phyloP scores from a whole-genome alignment of 345 rosid species.

The Combretum micranthum region DNA sequence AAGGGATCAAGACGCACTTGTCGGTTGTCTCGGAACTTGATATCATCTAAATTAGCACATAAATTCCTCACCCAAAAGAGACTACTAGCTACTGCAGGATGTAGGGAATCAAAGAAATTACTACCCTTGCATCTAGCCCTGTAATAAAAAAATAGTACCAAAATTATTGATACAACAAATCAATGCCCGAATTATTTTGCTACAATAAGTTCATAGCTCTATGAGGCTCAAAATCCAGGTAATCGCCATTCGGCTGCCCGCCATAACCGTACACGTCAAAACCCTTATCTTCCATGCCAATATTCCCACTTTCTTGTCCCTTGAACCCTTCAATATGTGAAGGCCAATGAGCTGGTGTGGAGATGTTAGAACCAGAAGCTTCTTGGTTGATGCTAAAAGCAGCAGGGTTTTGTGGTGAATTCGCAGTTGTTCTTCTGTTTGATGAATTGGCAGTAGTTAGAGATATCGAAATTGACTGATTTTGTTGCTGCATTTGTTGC shows the following conservation, averaged over 20 bases:
- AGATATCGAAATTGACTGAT: slow-evolving; percentile 52
- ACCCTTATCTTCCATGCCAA: slow-evolving; percentile 36
- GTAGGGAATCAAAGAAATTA: too few species aligned
- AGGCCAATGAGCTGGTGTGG: slow-evolving; percentile 54
- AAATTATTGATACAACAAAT: background rate
- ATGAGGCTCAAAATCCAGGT: slow-evolving; percentile 41
- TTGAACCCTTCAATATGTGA: slow-evolving; percentile 56
- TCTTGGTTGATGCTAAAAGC: slow-evolving; percentile 50
- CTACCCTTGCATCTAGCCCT: too few species aligned
- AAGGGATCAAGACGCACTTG: too few species aligned
- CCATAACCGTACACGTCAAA: slow-evolving; percentile 45
- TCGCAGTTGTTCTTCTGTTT: slow-evolving; percentile 58
- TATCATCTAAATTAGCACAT: too few species aligned
- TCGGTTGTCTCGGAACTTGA: too few species aligned
- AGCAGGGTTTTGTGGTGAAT: slow-evolving; percentile 63
- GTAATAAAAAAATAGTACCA: too few species aligned
- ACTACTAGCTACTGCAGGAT: too few species aligned
- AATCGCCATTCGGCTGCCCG: slow-evolving; percentile 36
- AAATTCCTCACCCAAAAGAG: too few species aligned
- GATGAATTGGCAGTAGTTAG: slow-evolving; percentile 51
- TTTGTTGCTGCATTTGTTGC: slow-evolving; percentile 58
- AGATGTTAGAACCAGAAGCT: slow-evolving; percentile 48
- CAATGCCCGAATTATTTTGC: background rate
- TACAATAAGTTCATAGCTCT: slow-evolving; percentile 42
- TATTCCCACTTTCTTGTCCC: slow-evolving; percentile 38